Conservation (phyloP, 2,329 filamentous ascomycete species). For the Cercospora sp. region DNA sequence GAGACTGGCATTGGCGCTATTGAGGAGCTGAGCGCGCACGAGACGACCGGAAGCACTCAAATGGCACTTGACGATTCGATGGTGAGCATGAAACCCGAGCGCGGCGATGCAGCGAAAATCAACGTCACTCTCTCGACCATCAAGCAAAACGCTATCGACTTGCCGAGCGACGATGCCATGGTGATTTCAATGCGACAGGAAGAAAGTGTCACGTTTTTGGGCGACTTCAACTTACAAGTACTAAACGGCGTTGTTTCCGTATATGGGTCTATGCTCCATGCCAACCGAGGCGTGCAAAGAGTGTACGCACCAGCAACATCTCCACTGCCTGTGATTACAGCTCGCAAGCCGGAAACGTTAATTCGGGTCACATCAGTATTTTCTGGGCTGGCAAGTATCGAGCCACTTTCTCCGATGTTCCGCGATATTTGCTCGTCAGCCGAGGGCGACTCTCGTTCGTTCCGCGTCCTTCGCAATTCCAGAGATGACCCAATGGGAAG, state of each 20-base stretch:
- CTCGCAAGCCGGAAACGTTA: slow-evolving; percentile 49
- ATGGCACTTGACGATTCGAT: neutral
- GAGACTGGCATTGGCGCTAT: neutral
- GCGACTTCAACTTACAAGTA: slow-evolving; percentile 67
- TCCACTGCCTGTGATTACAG: slow-evolving; percentile 67
- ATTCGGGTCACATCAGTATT: slow-evolving; percentile 57
- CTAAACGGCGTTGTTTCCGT: slow-evolving; percentile 63
- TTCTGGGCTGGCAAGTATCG: slow-evolving; percentile 55
- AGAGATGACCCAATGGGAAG: slow-evolving; percentile 28
- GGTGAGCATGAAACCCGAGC: neutral
- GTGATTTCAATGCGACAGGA: slow-evolving; percentile 30
- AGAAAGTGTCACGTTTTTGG: slow-evolving; percentile 51
- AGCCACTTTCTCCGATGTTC: slow-evolving; percentile 65
- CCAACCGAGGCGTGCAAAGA: slow-evolving; percentile 44
- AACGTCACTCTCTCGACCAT: neutral
- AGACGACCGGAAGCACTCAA: neutral
- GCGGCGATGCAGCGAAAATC: neutral
- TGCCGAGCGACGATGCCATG: slow-evolving; percentile 25
- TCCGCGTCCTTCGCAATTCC: slow-evolving; percentile 37
- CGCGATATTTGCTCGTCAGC: slow-evolving; percentile 64
- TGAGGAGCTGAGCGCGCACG: neutral
- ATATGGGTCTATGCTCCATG: slow-evolving; percentile 63
- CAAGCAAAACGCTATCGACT: slow-evolving; percentile 15
- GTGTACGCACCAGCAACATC: slow-evolving; percentile 69
- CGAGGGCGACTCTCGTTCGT: slow-evolving; percentile 32